Percentiles rank a stretch among this genome's conserved stretches.
Evolutionary conservation across 2,329 filamentous ascomycete species (phyloP).

Genomic region (Colletotrichum sp.): DNA sequence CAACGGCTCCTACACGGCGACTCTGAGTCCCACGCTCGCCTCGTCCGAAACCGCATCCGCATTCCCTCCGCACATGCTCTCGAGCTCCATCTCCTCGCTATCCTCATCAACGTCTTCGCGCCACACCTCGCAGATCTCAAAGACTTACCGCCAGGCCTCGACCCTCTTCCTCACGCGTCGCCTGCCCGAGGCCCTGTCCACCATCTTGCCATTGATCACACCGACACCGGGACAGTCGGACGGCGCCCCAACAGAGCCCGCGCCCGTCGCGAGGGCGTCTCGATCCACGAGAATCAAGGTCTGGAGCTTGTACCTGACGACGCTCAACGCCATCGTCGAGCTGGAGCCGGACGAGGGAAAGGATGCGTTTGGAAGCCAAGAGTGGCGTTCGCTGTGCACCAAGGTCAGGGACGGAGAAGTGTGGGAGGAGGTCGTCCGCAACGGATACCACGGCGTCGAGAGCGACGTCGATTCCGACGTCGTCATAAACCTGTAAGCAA

Average conservation of each 20-base stretch:
- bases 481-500: conserved; percentile 79
- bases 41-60: conserved; percentile 33
- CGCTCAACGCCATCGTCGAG: conserved; percentile 89
- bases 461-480: conserved; percentile 94
- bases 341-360: conserved; percentile 91
- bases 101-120: conserved; percentile 66
- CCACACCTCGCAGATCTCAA: conserved; percentile 78
- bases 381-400: conserved; percentile 81
- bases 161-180: conserved; percentile 95
- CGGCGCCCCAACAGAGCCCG: conserved; percentile 55
- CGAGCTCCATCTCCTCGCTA: conserved; percentile 74
- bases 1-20: conserved; percentile 46
- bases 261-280: conserved; percentile 81
- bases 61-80: conserved; percentile 58
- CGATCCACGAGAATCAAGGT: conserved; percentile 89
- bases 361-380: conserved; percentile 80
- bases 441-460: conserved; percentile 87
- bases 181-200: conserved; percentile 86
- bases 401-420: conserved; percentile 88
- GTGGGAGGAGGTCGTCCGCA: conserved; percentile 92
- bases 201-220: conserved; percentile 81
- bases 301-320: conserved; percentile 95
- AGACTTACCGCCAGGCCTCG: conserved; percentile 91
- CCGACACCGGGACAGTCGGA: conserved; percentile 55
- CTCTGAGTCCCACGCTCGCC: conserved; percentile 49